phyloP scores from a whole-genome alignment of 129 eudicot genomes.

The Gnaphalium uliginosum region DNA sequence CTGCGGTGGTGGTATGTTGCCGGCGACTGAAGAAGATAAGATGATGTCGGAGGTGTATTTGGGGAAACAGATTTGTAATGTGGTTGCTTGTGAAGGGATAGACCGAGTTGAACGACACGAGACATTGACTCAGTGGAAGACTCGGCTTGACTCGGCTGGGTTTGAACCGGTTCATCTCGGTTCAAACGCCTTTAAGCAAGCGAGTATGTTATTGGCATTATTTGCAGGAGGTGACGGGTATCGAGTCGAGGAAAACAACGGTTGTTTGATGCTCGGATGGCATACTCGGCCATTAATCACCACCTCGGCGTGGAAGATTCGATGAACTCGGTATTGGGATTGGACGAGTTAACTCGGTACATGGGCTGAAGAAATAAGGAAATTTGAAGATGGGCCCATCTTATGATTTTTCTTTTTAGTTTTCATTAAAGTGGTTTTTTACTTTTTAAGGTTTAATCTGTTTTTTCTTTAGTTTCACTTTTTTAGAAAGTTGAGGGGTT shows the following conservation, averaged over 20 bases:
- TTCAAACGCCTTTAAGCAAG: constrained; percentile 80
- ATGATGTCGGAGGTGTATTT: constrained; percentile 76
- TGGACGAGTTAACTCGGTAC: constrained; percentile 38
- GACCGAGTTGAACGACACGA: constrained; percentile 84
- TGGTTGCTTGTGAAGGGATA: constrained; percentile 76
- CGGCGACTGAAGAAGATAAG: constrained; percentile 46
- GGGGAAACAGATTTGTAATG: constrained; percentile 77
- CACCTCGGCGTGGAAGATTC: constrained; percentile 85
- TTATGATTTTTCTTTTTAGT: constrained; percentile 24
- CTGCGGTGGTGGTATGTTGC: constrained; percentile 20
- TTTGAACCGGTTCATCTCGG: constrained; percentile 72
- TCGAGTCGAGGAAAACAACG: constrained; percentile 64
- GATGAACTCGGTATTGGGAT: constrained; percentile 19
- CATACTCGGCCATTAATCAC: constrained; percentile 78
- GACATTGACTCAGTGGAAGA: constrained; percentile 60
- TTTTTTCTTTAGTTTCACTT: constrained; percentile 5
- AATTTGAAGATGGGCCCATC: constrained; percentile 23
- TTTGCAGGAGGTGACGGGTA: constrained; percentile 89
- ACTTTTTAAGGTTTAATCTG: constrained; percentile 12
- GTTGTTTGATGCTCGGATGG: constrained; percentile 95
- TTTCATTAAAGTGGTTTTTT: constrained; percentile 30
- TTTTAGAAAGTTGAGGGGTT: constrained; percentile 27
- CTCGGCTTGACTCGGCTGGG: constrained; percentile 53
- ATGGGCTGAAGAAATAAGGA: constrained; percentile 12
- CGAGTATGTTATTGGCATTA: constrained; percentile 70